Percentiles rank a stretch among this genome's conserved stretches.
phyloP scores from a whole-genome alignment of 2,329 filamentous ascomycete genomes.

The Orbilia javanica region DNA sequence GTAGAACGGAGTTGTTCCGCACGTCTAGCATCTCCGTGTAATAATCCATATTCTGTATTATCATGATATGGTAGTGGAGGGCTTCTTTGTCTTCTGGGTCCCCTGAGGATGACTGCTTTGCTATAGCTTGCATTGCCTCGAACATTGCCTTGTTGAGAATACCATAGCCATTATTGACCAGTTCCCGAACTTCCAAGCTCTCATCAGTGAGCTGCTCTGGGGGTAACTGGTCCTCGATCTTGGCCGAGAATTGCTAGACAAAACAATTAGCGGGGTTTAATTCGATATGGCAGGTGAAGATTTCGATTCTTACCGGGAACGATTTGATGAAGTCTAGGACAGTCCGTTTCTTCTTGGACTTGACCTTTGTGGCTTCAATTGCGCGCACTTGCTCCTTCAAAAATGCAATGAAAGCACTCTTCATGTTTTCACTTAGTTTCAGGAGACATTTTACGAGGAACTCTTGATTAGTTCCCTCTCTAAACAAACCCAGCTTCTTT shows the following conservation, averaged over 20 bases:
- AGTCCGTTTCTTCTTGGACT: slow-evolving; percentile 91
- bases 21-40: slow-evolving; percentile 91
- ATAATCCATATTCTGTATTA: slow-evolving; percentile 99
- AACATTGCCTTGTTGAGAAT: slow-evolving; percentile 96
- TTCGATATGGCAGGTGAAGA: slow-evolving; percentile 17
- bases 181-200: slow-evolving; percentile 77
- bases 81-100: slow-evolving; percentile 94
- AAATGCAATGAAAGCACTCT: slow-evolving; percentile 84
- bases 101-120: slow-evolving; percentile 74
- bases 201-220: slow-evolving; percentile 65
- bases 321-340: slow-evolving; percentile 95
- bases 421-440: slow-evolving; percentile 80
- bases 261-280: slow-evolving; percentile 30
- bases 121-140: slow-evolving; percentile 94
- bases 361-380: slow-evolving; percentile 98
- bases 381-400: slow-evolving; percentile 94
- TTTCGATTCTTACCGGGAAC: slow-evolving; percentile 73
- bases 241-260: slow-evolving; percentile 60
- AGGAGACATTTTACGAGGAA: slow-evolving; percentile 84
- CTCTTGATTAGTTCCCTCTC: slow-evolving; percentile 87
- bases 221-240: slow-evolving; percentile 62
- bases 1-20: slow-evolving; percentile 78
- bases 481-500: slow-evolving; percentile 80
- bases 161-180: slow-evolving; percentile 87
- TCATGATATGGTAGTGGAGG: slow-evolving; percentile 94